Evolutionary conservation across 345 rosid species (phyloP), one percentile per base, ranked within the genome.

Genomic region (Moricandia arvensis): DNA sequence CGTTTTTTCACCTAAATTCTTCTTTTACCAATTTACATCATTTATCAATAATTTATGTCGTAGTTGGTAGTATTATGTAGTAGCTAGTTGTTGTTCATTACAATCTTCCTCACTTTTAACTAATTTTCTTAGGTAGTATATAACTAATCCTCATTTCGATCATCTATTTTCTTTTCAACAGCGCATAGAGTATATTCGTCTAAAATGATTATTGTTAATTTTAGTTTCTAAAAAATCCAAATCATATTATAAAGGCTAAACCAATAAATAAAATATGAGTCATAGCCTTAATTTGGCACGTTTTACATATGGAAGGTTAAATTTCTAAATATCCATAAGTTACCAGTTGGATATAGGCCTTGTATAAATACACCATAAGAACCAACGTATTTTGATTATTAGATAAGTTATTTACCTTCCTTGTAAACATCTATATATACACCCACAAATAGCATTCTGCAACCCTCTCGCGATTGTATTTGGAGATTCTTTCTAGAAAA

Each of bases 281-380:
- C n/a, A n/a, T 21, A 21, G 24, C 24, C 34, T 64, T 15, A 62
- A 16, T 30, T 75, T 68, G 63, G 57, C 15, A 35, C 43, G 17
- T 21, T 54, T 18, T 21, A 18, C 7, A 6, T 17, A 10, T 10
- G 12, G 12, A 43, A 29, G 31, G 18, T 13, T 6, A 26, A 12
- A 12, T 11, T 55, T 6, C 10, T 12, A 43, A 45, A 10, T 21
- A 15, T 1, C 43, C 30, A 35, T 18, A 60, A 49, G 1, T 7
- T 27, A 9, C 5, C 5, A 37, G 5, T 75, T 16, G 33, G 8
- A 15, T 34, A 49, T 55, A 21, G 30, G 1, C 9, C 33, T 68
- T 59, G 55, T 60, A 75, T 75, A 60, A 68, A 75, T 75, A 75
- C 11, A 68, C 15, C 33, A 61, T 68, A 27, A 34, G 7, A 17